Base-by-base conservation (phyloP, 306 rosid species). In the Gastrolobium villosum region DNA sequence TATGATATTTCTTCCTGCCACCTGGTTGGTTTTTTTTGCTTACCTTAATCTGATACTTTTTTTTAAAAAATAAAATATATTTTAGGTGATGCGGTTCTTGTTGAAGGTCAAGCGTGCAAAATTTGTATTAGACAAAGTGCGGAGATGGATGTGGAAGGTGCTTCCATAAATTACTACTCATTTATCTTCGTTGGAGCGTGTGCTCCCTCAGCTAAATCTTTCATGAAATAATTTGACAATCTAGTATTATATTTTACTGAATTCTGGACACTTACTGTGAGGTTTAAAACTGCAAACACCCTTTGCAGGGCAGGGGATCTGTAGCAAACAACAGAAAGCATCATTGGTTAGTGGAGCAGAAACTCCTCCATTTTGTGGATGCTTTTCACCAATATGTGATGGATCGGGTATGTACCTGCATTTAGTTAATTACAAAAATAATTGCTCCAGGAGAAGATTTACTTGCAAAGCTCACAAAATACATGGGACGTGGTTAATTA, bases 131-230 rank as follows among this genome's bases (percentile, higher is more conserved):
- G 99, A 95, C 80, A 95, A 95, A 92, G 94, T 94, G 83, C 90
- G 98, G 82, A 90, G 97, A 72, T 92, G 97, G 98, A 92, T 92
- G 98, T 95, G 98, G 99, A 92, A 92, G 97, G 99, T 94, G 48
- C 76, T 62, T 65, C 45, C 43, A 28, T 64, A 79, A 67, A 55
- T 72, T 85, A 44, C 70, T 69, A 6, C 55, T 15, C 64, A 34
- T 65, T 64, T 68, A 65, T 79, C 60, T 79, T 55, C 8, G 31
- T 53, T 57, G 76, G 41, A 26, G 56, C 62, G 52, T 62, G 50
- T 34, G 32, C 70, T 63, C 59, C 59, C 66, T 78, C 20, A 1
- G 46, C 78, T 62, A 64, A 59, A 35, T 81, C 48, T 72, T 60
- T 79, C 75, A 36, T 49, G 36, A 41, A 72, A 62, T 59, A 65